Base-by-base conservation (phyloP, 139 green algal species). In the Yamagishiella unicocca region DNA sequence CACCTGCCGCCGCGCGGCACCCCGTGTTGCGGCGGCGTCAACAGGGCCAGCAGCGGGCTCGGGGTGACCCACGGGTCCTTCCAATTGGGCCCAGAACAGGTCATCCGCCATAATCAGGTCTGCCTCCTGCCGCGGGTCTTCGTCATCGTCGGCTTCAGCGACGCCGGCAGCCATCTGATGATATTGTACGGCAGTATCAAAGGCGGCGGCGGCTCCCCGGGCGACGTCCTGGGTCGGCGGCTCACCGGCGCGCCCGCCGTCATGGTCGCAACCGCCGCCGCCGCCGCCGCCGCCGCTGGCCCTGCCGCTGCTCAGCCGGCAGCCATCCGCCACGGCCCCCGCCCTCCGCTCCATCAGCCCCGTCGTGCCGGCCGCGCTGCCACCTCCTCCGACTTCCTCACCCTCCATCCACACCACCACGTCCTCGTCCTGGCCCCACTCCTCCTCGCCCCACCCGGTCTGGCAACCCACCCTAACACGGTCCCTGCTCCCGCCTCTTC, bases 331-430 rank as follows among this genome's bases (percentile, higher is more conserved):
- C 12, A 58, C 14, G 22, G 27, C 31, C 38, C 40, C 40, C 70
- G 40, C 40, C 43, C 70, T 37, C 68, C 68, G 31, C 25, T 1
- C 10, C 40, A 12, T 2, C 40, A 17, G 40, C 22, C 8, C 5
- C 70, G 43, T 1, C 40, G 27, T 19, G 25, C 42, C 37, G 42
- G 24, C 24, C 70, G 43, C 43, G n/a, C n/a, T n/a, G n/a, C n/a
- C n/a, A n/a, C n/a, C n/a, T n/a, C 5, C 24, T 72, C 4, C 12
- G 6, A 25, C 66, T 10, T 74, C n/a, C 21, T 53, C 70, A 24
- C 29, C 72, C 45, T 80, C 72, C 72, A 64, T 62, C 45, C 72
- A 80, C 17, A 80, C 72, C 72, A 80, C 72, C 29, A 62, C 72
- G 43, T 80, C 72, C 45, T 43, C 64, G 8, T 80, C 72, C 72